phyloP scores from a whole-genome alignment of 2,329 filamentous ascomycete genomes.

The Cercospora citrullina region DNA sequence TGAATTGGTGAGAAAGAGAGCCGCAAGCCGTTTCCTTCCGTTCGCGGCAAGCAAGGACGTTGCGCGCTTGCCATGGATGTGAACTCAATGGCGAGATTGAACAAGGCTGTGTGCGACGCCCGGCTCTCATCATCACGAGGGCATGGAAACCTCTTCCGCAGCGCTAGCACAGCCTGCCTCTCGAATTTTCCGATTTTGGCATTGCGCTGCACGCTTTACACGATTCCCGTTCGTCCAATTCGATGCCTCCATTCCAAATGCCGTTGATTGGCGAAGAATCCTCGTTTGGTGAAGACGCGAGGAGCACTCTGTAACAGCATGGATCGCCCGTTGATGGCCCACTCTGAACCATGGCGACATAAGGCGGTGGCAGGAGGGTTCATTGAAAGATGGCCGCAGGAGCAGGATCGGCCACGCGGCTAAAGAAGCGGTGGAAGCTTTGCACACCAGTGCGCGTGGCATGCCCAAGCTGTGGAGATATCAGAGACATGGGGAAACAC shows the following conservation, averaged over 20 bases:
- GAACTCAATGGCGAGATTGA: conserved; percentile 21
- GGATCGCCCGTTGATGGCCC: conserved; percentile 13
- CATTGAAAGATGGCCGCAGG: conserved; percentile 17
- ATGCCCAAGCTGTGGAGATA: conserved; percentile 19
- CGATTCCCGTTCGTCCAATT: not conserved
- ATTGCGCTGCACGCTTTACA: conserved; percentile 11
- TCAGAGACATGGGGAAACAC: conserved; percentile 26
- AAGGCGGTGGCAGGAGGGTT: conserved; percentile 22
- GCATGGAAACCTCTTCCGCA: not conserved
- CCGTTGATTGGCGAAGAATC: conserved; percentile 5
- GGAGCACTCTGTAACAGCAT: conserved; percentile 16
- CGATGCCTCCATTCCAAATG: conserved; percentile 5
- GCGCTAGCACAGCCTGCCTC: not conserved
- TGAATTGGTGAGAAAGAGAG: conserved; percentile 1
- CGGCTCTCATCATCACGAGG: not conserved
- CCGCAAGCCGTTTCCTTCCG: conserved; percentile 14
- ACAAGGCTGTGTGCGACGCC: conserved; percentile 16
- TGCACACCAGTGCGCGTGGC: conserved; percentile 21
- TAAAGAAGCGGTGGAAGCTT: conserved; percentile 22
- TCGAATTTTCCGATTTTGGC: conserved; percentile 1
- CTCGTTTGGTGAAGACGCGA: conserved; percentile 9
- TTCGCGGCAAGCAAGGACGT: conserved; percentile 15
- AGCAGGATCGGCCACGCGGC: conserved; percentile 9
- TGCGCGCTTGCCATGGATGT: conserved; percentile 18
- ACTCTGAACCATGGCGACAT: conserved; percentile 8